Evolutionary conservation across 2,329 filamentous ascomycete genomes (phyloP), one percentile per base, ranked within the genome.

Genomic region (Didymellaceae sp.): DNA sequence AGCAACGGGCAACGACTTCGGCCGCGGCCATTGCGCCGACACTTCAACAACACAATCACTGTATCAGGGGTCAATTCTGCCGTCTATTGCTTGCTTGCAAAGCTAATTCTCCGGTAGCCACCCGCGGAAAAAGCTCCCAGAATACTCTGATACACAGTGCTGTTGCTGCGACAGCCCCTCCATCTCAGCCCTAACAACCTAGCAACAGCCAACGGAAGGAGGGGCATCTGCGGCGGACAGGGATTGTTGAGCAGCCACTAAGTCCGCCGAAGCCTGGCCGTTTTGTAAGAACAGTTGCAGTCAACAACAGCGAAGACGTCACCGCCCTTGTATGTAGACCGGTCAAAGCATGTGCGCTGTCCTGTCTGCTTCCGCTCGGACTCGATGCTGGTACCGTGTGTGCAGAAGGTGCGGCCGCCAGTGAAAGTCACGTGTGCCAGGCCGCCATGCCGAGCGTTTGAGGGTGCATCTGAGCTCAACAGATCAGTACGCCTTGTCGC

Each of bases 21-120:
- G 66, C 66, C 67, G 66, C 66, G 67, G 68, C 56, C 62, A 54
- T 55, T 64, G 60, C 57, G 55, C 42, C 46, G 32, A 52, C 25
- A 24, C 20, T 52, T 21, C 50, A 47, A 41, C n/a, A n/a, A 13
- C 50, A 44, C 50, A 44, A 40, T 31, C 24, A 22, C 34, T 39
- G 43, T 22, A 32, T 42, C 42, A 46, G 42, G 41, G 20, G 43
- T 34, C 34, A 45, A 51, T 54, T 38, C 40, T 45, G 50, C 48
- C 52, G 42, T 46, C 37, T 46, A 38, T 14, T 5, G 17, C 38
- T 14, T 5, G 17, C 38, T 26, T 46, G 20, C 21, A 28, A n/a
- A 18, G 38, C 43, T 39, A 41, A 30, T 59, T 25, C 40, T 45
- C 51, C 34, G 40, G 33, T 34, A 18, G 17, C 13, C 25, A 32